Evolutionary conservation across 805 yeast genomes (phyloP), one percentile per base, ranked within the genome.

Genomic region (Candida mattraensis): DNA sequence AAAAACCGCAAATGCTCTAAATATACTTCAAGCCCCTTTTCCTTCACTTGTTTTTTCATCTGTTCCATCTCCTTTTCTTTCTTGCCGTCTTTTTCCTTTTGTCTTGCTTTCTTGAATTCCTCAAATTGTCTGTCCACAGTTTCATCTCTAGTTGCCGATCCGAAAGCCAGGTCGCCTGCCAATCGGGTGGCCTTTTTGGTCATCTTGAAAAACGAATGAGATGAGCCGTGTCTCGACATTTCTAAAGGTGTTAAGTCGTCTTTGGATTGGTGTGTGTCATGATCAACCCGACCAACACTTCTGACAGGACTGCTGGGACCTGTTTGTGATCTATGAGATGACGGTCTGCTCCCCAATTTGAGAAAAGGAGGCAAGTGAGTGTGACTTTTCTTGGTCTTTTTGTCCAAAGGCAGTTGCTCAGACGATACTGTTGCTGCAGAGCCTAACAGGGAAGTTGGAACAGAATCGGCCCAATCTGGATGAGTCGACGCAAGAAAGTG

Each of bases 91-190:
- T 37, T 30, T 30, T 49, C 48, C 22, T 33, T 20, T 20, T 30
- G 38, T 33, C 41, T 24, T 10, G 24, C 35, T 14, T 29, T 18
- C 31, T 33, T 40, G 30, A 44, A 42, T 15, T 44, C 48, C 22
- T 42, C 48, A 16, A 43, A 42, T 25, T 33, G 34, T n/a, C 17
- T 37, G 27, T 47, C 53, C 20, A 30, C 39, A 5, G 23, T 20
- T 3, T 40, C 56, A 7, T 44, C 46, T 11, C 33, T 13, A 7
- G 31, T 33, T 5, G 41, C 17, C 17, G 44, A 35, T 7, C 64
- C 64, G 37, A 60, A 55, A 1, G 63, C 63, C 7, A 60, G 37
- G 31, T 59, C 63, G 7, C 60, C 60, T 1, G 59, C 63, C 4
- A 60, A 16, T 22, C 45, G 40, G 2, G 58, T 46, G 2, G 63